Conservation (phyloP, 805 yeast genomes). For the Candida sakaeoensis region DNA sequence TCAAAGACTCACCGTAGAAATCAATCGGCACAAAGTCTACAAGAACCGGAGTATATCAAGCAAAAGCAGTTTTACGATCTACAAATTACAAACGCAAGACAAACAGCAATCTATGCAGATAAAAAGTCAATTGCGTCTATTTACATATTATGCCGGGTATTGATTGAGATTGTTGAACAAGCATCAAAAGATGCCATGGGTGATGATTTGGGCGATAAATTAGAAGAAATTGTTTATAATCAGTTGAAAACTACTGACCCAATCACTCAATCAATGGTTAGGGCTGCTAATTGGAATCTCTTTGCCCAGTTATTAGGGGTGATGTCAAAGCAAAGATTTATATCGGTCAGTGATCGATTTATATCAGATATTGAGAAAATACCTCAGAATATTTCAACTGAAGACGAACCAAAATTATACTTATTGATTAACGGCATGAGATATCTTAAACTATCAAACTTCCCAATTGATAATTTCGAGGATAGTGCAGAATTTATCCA, state of each 20-base stretch:
- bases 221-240: constrained; percentile 90
- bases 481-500: constrained; percentile 89
- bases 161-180: constrained; percentile 89
- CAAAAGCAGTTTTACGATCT: constrained; percentile 29
- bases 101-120: constrained; percentile 78
- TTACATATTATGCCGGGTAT: constrained; percentile 83
- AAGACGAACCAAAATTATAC: constrained; percentile 56
- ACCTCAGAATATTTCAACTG: constrained; percentile 42
- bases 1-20: constrained; percentile 45
- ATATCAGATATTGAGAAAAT: constrained; percentile 87
- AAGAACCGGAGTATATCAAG: constrained; percentile 10
- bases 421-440: constrained; percentile 90
- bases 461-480: constrained; percentile 86
- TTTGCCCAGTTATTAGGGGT: constrained; percentile 86
- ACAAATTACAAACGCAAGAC: constrained; percentile 44
- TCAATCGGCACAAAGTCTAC: constrained; percentile 27
- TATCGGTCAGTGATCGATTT: constrained; percentile 88
- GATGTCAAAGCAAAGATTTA: constrained; percentile 80
- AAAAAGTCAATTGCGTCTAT: constrained; percentile 83
- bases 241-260: constrained; percentile 90
- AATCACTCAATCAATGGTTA: constrained; percentile 58
- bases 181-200: constrained; percentile 72
- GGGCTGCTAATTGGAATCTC: constrained; percentile 91
- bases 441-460: constrained; percentile 69
- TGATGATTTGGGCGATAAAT: constrained; percentile 72